These are phyloP conservation scores for Pleurotus ostreatus DNA, from an alignment of 768 basidiomycete species.

Conservation along the genomic window DNA sequence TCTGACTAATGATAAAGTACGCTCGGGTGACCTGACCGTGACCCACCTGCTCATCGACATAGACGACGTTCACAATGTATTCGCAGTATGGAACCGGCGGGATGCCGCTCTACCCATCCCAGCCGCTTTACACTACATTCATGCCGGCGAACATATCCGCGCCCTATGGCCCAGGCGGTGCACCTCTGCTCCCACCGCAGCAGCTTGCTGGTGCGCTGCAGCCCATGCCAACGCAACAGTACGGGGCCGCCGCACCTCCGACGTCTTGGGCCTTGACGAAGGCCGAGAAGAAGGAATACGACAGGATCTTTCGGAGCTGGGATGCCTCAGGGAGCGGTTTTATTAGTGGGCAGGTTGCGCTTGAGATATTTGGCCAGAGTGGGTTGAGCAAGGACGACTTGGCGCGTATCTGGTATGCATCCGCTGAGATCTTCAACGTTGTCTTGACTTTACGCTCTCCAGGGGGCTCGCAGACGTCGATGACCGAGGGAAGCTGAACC, in stretches of 20 bases:
- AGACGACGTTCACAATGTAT: slow-evolving; percentile 76
- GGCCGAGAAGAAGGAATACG: slow-evolving; percentile 94
- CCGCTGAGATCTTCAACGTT: not conserved
- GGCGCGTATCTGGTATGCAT: slow-evolving; percentile 84
- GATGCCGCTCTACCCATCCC: slow-evolving; percentile 62
- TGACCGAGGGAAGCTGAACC: slow-evolving; percentile 91
- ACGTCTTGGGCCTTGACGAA: slow-evolving; percentile 86
- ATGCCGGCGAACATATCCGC: slow-evolving; percentile 73
- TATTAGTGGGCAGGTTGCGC: slow-evolving; percentile 77
- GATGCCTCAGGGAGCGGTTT: slow-evolving; percentile 78
- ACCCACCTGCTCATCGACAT: slow-evolving; percentile 49
- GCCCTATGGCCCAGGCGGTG: slow-evolving; percentile 54
- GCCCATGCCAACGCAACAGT: slow-evolving; percentile 75
- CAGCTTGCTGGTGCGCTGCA: slow-evolving; percentile 54
- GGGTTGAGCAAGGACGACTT: slow-evolving; percentile 86
- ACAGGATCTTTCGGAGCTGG: slow-evolving; percentile 97
- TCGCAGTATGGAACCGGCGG: slow-evolving; percentile 57
- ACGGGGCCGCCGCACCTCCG: slow-evolving; percentile 60
- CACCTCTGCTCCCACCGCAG: slow-evolving; percentile 65
- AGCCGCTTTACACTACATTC: slow-evolving; percentile 82
- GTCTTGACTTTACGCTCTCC: not conserved
- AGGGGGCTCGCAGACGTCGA: slow-evolving; percentile 93
- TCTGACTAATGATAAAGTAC: too few relatives aligned
- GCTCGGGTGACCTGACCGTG: too few relatives aligned
- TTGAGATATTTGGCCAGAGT: slow-evolving; percentile 93